Evolutionary conservation across 2,329 filamentous ascomycete genomes (phyloP).

Genomic region (Lizonia empirigonia): DNA sequence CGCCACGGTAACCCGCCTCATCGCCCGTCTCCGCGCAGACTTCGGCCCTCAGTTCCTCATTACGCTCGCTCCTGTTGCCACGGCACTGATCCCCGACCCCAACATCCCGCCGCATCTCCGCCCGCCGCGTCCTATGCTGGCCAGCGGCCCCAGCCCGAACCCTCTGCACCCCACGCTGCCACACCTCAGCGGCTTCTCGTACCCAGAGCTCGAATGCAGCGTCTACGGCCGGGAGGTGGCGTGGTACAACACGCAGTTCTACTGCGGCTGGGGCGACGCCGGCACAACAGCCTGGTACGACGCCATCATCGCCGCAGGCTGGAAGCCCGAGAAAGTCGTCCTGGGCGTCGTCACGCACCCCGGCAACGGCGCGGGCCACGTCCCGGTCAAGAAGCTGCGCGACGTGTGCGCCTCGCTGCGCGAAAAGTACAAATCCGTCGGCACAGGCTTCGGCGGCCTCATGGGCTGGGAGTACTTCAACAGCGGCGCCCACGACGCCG

Average conservation of each 20-base stretch:
- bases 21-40: constrained; percentile 60
- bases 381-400: constrained; percentile 63
- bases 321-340: constrained; percentile 74
- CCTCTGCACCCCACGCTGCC: constrained; percentile 46
- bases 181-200: constrained; percentile 83
- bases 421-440: constrained; percentile 58
- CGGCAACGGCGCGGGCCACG: constrained; percentile 68
- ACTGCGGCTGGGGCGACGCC: constrained; percentile 83
- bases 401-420: constrained; percentile 63
- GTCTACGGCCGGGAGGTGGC: constrained; percentile 59
- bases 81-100: constrained; percentile 65
- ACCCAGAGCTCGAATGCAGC: constrained; percentile 69
- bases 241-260: constrained; percentile 94
- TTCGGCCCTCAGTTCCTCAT: constrained; percentile 75
- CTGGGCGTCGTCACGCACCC: constrained; percentile 82
- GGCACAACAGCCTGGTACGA: constrained; percentile 59
- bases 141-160: constrained; percentile 39
- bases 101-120: constrained; percentile 39
- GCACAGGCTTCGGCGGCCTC: constrained; percentile 74
- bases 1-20: constrained; percentile 61
- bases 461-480: constrained; percentile 99
- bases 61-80: constrained; percentile 80
- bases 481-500: constrained; percentile 51
- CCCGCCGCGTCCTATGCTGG: constrained; percentile 37
- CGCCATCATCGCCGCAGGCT: constrained; percentile 66